These are phyloP conservation scores for Schizosaccharomyces cryophilus DNA, from an alignment of 805 yeast species.

Conservation along the genomic window DNA sequence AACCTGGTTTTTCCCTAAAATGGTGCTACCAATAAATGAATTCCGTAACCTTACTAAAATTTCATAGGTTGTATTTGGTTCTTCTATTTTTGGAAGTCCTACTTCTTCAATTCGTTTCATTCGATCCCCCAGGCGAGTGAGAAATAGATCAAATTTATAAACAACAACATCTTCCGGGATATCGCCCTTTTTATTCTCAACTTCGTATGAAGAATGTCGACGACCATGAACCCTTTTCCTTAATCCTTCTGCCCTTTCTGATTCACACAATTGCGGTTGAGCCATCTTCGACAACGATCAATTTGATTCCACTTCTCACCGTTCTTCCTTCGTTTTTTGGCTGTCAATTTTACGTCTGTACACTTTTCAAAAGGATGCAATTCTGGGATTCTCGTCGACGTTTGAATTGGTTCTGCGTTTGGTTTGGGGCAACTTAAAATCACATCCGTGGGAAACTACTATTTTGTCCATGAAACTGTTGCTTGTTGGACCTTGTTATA, in stretches of 20 bases:
- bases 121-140: constrained; percentile 9
- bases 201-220: neutral
- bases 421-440: too few species aligned
- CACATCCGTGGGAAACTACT: too few species aligned
- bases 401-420: too few species aligned
- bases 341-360: too few species aligned
- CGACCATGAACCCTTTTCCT: neutral
- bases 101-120: constrained; percentile 15
- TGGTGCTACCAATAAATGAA: neutral
- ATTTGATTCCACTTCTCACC: too few species aligned
- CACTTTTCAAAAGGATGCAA: too few species aligned
- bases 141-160: constrained; percentile 9
- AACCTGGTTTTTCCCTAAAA: neutral
- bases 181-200: neutral
- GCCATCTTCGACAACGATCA: too few species aligned
- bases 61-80: constrained; percentile 13
- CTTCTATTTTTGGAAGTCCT: constrained; percentile 10
- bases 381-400: too few species aligned
- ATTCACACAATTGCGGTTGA: too few species aligned
- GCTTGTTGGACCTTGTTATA: too few species aligned
- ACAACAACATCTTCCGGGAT: neutral
- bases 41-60: constrained; percentile 11
- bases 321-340: too few species aligned
- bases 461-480: too few species aligned
- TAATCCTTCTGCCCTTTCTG: neutral